Conservation (phyloP, 306 rosid species). For the Ziziphus jujuba region DNA sequence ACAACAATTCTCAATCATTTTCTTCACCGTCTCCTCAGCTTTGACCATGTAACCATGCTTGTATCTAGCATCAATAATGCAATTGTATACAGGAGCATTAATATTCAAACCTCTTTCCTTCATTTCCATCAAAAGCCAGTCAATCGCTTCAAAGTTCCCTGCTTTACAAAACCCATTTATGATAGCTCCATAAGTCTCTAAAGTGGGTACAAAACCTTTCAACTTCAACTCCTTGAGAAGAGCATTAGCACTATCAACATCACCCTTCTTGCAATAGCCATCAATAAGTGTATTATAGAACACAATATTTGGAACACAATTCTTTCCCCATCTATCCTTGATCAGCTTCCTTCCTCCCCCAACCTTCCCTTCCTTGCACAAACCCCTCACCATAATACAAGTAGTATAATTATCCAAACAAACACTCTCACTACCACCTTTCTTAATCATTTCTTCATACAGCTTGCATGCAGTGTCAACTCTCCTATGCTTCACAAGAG, state of each 20-base stretch:
- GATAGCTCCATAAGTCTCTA: conserved; percentile 65
- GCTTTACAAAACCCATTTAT: conserved; percentile 65
- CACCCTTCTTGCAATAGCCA: conserved; percentile 73
- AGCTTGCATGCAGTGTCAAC: conserved; percentile 48
- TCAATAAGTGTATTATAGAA: conserved; percentile 68
- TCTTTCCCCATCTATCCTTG: conserved; percentile 63
- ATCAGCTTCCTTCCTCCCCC: conserved; percentile 66
- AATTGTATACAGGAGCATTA: conserved; percentile 56
- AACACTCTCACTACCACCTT: conserved; percentile 22
- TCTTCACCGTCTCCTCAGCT: conserved; percentile 42
- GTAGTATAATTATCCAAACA: conserved; percentile 69
- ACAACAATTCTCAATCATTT: conserved; percentile 62
- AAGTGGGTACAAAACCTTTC: conserved; percentile 61
- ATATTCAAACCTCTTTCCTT: conserved; percentile 53
- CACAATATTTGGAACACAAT: conserved; percentile 70
- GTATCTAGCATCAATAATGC: conserved; percentile 57
- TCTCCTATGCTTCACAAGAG: conserved; percentile 43
- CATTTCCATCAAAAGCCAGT: conserved; percentile 63
- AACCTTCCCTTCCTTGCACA: conserved; percentile 62
- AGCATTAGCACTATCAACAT: conserved; percentile 42
- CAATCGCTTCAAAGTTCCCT: conserved; percentile 55
- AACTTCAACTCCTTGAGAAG: conserved; percentile 62
- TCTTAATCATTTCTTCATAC: conserved; percentile 66
- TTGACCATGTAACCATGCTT: conserved; percentile 42
- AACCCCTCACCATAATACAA: conserved; percentile 58